Conservation (phyloP, 148 eudicot species). For the Rhododendron kiyosumense region DNA sequence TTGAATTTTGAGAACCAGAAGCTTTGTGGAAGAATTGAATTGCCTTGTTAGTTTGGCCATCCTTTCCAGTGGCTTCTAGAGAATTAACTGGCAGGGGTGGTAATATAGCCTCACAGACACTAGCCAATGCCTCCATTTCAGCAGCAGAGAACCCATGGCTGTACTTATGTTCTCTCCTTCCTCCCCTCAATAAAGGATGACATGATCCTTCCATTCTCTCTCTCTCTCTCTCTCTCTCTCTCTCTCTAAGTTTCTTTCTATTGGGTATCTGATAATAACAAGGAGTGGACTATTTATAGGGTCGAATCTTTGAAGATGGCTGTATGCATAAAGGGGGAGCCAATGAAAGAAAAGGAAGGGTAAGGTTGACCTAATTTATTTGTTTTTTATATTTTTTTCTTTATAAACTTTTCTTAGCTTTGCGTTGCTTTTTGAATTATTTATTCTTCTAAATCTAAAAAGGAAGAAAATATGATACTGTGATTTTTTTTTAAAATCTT, state of each 20-base stretch:
- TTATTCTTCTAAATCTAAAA: not conserved
- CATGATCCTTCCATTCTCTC: slow-evolving; percentile 24
- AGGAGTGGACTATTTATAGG: not conserved
- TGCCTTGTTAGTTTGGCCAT: slow-evolving; percentile 8
- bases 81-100: slow-evolving; percentile 42
- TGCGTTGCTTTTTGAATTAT: not conserved
- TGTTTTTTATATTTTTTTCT: not conserved
- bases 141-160: slow-evolving; percentile 39
- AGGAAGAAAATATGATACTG: too few species aligned
- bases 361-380: not conserved
- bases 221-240: slow-evolving; percentile 9
- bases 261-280: not conserved
- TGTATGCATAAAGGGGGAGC: not conserved
- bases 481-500: not conserved
- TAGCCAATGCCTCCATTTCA: slow-evolving; percentile 39
- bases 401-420: not conserved
- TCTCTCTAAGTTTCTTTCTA: not conserved
- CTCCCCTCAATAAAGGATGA: slow-evolving; percentile 51
- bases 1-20: slow-evolving; percentile 49
- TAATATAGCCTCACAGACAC: slow-evolving; percentile 50
- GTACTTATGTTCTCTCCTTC: slow-evolving; percentile 42
- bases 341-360: not conserved
- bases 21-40: slow-evolving; percentile 37
- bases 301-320: not conserved
- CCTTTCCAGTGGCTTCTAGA: slow-evolving; percentile 1